Conservation (phyloP, 257 asterid genomes). For the Ocimum tenuiflorum region DNA sequence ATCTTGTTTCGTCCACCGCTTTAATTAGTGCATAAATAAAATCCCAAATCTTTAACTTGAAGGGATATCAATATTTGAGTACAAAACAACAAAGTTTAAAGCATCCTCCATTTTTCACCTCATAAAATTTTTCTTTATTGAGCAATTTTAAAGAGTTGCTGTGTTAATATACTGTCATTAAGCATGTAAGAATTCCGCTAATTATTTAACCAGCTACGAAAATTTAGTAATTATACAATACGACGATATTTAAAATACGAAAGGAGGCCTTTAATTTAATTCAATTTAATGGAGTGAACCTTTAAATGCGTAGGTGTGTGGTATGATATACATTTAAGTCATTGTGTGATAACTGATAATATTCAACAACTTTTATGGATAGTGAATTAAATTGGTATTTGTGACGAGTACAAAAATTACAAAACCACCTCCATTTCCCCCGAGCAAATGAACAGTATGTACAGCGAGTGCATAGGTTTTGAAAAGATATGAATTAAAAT, state of each 20-base stretch:
- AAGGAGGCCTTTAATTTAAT: too few species aligned
- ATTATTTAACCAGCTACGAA: not conserved
- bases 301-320: constrained; percentile 23
- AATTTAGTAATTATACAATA: not conserved
- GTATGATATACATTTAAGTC: not conserved
- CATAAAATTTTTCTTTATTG: too few species aligned
- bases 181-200: not conserved
- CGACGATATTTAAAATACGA: not conserved
- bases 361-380: not conserved
- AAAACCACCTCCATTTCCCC: too few species aligned
- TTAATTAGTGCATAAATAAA: not conserved
- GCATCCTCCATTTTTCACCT: not conserved
- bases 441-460: too few species aligned
- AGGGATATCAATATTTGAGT: constrained; percentile 6
- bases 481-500: too few species aligned
- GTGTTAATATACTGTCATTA: not conserved
- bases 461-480: too few species aligned
- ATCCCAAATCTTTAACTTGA: constrained; percentile 18
- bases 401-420: too few species aligned
- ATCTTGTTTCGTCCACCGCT: not conserved
- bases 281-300: not conserved
- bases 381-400: not conserved
- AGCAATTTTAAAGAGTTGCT: not conserved
- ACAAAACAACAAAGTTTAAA: not conserved
- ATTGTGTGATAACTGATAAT: not conserved